Percentiles rank a stretch among this genome's conserved stretches.
phyloP scores from a whole-genome alignment of 169 alveolate species.

The Amoebophrya sp. region DNA sequence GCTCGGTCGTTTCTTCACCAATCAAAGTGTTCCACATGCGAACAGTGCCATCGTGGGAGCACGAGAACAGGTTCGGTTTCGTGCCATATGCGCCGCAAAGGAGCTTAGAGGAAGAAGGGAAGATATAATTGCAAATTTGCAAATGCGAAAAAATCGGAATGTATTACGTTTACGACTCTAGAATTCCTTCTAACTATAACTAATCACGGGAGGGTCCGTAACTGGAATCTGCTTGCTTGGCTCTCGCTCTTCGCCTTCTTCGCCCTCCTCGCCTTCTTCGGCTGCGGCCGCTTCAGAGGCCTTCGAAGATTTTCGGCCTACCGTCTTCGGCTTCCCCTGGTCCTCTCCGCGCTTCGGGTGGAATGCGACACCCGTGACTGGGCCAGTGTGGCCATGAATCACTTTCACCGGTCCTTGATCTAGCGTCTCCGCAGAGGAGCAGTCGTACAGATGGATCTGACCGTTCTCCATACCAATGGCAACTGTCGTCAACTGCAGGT shows the following conservation, averaged over 20 bases:
- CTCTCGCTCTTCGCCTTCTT: constrained; percentile 16
- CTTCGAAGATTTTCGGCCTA: not conserved
- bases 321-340: constrained; percentile 9
- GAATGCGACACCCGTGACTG: not conserved
- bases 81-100: not conserved
- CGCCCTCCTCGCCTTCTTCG: not conserved
- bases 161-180: no score
- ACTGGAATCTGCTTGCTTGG: not conserved
- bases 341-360: constrained; percentile 32
- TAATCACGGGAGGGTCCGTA: no score
- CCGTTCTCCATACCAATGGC: constrained; percentile 36
- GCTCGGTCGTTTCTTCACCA: constrained; percentile 9
- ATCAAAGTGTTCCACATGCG: constrained; percentile 16
- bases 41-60: not conserved
- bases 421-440: not conserved
- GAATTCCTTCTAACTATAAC: no score
- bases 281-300: not conserved
- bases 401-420: not conserved
- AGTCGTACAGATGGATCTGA: not conserved
- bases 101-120: no score
- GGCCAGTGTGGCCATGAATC: not conserved
- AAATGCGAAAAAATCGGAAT: no score
- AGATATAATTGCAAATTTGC: no score
- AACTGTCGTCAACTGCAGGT: not conserved
- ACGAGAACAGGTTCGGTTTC: constrained; percentile 18